phyloP scores from a whole-genome alignment of 257 asterid species.

The Scutellaria baicalensis region DNA sequence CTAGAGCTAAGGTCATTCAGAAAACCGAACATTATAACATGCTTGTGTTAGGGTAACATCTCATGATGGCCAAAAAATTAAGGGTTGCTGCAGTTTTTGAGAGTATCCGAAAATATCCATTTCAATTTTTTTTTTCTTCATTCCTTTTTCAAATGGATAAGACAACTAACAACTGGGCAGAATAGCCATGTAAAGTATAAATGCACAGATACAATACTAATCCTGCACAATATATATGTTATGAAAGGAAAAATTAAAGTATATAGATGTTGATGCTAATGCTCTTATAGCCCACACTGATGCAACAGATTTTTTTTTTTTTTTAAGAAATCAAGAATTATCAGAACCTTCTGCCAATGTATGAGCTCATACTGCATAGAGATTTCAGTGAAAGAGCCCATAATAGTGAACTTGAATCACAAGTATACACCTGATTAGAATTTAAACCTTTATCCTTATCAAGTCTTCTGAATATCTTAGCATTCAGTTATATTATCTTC shows the following conservation, averaged over 20 bases:
- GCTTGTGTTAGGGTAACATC: not conserved
- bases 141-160: not conserved
- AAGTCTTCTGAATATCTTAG: not conserved
- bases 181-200: not conserved
- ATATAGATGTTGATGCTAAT: not conserved
- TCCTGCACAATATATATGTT: not conserved
- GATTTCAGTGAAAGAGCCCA: not conserved
- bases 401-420: not conserved
- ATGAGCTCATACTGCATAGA: not conserved
- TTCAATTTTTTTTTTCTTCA: not conserved
- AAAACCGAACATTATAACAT: not conserved
- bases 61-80: not conserved
- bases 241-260: not conserved
- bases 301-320: not conserved
- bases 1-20: not conserved
- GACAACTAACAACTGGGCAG: not conserved
- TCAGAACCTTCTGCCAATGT: not conserved
- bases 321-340: not conserved
- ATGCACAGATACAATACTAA: not conserved
- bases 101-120: not conserved
- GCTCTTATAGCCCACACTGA: not conserved
- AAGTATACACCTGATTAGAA: not conserved
- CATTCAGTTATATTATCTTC: not conserved
- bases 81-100: not conserved
- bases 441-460: not conserved